phyloP scores from a whole-genome alignment of 2,329 filamentous ascomycete genomes.

The Penicillium corylophilum region DNA sequence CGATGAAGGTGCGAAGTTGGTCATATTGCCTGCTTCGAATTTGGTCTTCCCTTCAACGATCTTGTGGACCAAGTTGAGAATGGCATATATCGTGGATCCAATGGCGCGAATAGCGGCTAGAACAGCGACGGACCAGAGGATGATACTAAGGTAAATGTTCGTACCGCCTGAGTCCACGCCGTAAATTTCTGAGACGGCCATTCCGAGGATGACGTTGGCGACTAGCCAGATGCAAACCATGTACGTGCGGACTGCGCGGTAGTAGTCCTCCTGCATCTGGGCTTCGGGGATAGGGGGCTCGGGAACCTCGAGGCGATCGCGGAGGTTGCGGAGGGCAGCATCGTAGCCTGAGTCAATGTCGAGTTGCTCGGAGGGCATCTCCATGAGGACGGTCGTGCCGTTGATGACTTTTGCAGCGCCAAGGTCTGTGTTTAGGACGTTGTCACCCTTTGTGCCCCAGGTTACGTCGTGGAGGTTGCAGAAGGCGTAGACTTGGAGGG shows the following conservation, averaged over 20 bases:
- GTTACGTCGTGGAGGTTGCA: conserved; percentile 99
- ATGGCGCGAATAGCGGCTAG: conserved; percentile 86
- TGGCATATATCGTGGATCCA: conserved; percentile 74
- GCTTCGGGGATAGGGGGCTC: conserved; percentile 62
- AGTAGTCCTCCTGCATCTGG: conserved; percentile 97
- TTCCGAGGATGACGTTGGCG: conserved; percentile 85
- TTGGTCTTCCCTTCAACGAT: conserved; percentile 83
- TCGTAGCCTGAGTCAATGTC: conserved; percentile 98
- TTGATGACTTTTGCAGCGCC: conserved; percentile 79
- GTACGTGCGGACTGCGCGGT: conserved; percentile 94
- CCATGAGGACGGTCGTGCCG: conserved; percentile 79
- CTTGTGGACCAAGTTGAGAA: conserved; percentile 81
- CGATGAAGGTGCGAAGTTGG: conserved; percentile 24
- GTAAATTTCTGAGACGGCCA: conserved; percentile 89
- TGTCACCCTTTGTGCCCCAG: conserved; percentile 99
- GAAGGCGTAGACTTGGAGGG: conserved; percentile 95
- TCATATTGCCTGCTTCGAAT: conserved; percentile 41
- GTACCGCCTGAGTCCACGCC: conserved; percentile 66
- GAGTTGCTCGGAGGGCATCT: conserved; percentile 97
- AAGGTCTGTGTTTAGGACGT: conserved; percentile 87
- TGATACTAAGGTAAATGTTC: conserved; percentile 90
- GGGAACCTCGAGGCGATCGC: conserved; percentile 84
- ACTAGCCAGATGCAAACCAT: conserved; percentile 97
- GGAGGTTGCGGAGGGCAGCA: conserved; percentile 91
- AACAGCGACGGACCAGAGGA: conserved; percentile 85